Percentiles rank a stretch among this genome's conserved stretches.
These are phyloP conservation scores for Blastocystis sp. DNA, from an alignment of 352 stramenopile species.

Conservation along the genomic window DNA sequence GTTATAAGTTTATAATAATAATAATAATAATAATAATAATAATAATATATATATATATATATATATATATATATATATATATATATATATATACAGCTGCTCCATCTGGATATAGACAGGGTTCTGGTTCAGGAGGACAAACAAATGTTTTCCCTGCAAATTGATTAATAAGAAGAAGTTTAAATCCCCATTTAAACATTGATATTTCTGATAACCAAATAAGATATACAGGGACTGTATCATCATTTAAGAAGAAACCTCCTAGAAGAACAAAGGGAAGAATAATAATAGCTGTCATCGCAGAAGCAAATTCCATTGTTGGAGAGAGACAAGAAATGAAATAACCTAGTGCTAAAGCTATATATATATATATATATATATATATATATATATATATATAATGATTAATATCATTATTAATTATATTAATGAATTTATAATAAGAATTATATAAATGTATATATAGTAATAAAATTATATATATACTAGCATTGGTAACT, in stretches of 20 bases:
- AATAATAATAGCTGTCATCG: constrained; percentile 13
- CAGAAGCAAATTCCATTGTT: constrained; percentile 17
- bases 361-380: neutral
- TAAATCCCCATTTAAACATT: constrained; percentile 37
- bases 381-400: neutral
- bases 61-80: constrained; percentile 1
- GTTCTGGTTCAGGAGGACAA: constrained; percentile 9
- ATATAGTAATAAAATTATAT: neutral
- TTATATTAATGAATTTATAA: no score
- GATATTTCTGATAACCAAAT: constrained; percentile 28
- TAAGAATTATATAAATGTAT: no score
- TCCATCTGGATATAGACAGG: constrained; percentile 18
- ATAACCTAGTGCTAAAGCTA: constrained; percentile 17
- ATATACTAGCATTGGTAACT: constrained; percentile 25
- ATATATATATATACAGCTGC: neutral
- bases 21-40: no score
- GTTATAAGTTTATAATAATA: no score
- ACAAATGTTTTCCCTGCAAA: constrained; percentile 24
- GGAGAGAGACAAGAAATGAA: constrained; percentile 27
- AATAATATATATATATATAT: no score
- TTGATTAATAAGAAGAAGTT: constrained; percentile 21
- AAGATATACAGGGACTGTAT: constrained; percentile 9
- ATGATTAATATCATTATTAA: neutral
- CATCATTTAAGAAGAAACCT: constrained; percentile 26
- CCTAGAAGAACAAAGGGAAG: constrained; percentile 26